Base-by-base conservation (phyloP, 2,329 filamentous ascomycete genomes). In the Hyphodiscus sp. region DNA sequence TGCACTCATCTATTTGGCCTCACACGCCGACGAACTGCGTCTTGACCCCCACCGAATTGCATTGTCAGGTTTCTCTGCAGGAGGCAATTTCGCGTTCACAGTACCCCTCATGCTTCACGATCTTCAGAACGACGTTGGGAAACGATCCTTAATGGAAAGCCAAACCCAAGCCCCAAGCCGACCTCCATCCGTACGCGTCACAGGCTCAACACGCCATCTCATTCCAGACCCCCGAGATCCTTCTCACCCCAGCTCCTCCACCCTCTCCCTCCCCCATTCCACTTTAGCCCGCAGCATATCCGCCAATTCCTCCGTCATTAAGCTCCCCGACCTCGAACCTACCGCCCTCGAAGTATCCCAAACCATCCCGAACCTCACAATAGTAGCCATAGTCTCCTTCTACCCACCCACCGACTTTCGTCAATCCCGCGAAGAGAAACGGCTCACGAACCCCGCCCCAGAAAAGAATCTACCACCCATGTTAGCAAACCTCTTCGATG, bases 391-490 rank as follows among this genome's bases (percentile, higher is more conserved):
- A 1, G 73, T 74, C 7, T 74, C 82, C 38, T 86, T 81, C 71
- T 86, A 86, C 62, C 83, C 83, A 0, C 73, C 81, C 0, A 74
- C 80, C 41, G 82, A 86, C 65, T 85, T 80, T 69, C 83, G 80
- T 1, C 71, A 78, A 15, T 74, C 74, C 2, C 77, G 83, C 4
- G 74, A 74, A 0, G 73, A 76, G 49, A 82, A 83, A 59, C 76
- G 82, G 1, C 70, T 72, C n/a, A 73, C 74, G 1, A 81, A 78
- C 53, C 61, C 71, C 2, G 71, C 74, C 1, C 82, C 81, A 0
- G 81, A 85, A 33, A 75, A 78, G 48, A 82, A 81, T 7, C 70
- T 86, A 1, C 76, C 82, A 1, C 73, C 76, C 7, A 70, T 73
- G 18, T 70, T 86, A 55, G 85, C 82, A 0, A 76, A 81, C 54